Percentiles rank a stretch among this genome's conserved stretches.
These are phyloP conservation scores for Colletotrichum tabaci DNA, from an alignment of 2,329 filamentous ascomycete species.

Conservation along the genomic window DNA sequence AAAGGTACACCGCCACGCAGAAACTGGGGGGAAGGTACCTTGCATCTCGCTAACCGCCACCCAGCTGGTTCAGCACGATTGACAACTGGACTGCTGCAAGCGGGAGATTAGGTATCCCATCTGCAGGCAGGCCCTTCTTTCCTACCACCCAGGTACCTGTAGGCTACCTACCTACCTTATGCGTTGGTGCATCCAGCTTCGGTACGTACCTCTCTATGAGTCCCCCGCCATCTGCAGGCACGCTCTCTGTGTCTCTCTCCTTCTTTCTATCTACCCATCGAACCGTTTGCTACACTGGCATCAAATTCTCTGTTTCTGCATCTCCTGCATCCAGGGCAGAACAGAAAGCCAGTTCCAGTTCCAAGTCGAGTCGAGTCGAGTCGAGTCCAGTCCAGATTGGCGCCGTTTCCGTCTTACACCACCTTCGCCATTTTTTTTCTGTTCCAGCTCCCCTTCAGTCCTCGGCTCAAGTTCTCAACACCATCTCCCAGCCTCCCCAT, in stretches of 20 bases:
- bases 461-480: neutral
- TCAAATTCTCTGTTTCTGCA: neutral
- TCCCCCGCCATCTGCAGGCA: no score
- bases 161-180: neutral
- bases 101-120: constrained; percentile 14
- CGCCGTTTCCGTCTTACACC: constrained; percentile 18
- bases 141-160: neutral
- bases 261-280: neutral
- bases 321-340: neutral
- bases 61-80: neutral
- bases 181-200: neutral
- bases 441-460: neutral
- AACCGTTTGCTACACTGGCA: neutral
- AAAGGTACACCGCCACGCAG: neutral
- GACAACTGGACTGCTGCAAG: neutral
- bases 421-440: constrained; percentile 12
- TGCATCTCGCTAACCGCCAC: neutral
- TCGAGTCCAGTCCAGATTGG: neutral
- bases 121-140: neutral
- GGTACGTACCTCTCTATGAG: neutral
- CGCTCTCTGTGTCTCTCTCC: no score
- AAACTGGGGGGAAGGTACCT: neutral
- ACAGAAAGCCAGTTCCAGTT: neutral
- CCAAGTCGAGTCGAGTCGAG: no score
- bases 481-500: constrained; percentile 9